Conservation (phyloP, 2,329 filamentous ascomycete species). For the Plenodomus biglobosus region DNA sequence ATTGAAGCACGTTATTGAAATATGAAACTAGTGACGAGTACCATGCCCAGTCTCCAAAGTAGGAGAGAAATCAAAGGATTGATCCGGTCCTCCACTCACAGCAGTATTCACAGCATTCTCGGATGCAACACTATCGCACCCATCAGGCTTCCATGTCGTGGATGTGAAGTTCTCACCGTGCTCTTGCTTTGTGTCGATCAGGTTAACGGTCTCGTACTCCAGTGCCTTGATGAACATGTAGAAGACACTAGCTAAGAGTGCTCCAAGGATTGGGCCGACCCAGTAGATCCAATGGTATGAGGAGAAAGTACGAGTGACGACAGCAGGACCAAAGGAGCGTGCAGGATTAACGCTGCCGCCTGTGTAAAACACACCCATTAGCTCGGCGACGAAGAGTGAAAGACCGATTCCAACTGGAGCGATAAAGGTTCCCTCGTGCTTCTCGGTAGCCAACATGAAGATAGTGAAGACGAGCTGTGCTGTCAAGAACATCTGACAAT, state of each 20-base stretch:
- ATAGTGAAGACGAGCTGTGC: not conserved
- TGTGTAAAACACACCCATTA: slow-evolving; percentile 52
- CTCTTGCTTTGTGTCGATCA: slow-evolving; percentile 23
- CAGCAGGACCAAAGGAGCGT: slow-evolving; percentile 49
- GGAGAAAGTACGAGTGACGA: slow-evolving; percentile 42
- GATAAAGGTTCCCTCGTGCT: not conserved
- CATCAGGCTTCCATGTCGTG: no score
- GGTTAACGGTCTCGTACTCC: slow-evolving; percentile 21
- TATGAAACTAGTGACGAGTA: no score
- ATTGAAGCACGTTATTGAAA: no score
- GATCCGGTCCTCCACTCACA: not conserved
- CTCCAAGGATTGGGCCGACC: slow-evolving; percentile 10
- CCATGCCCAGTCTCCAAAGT: not conserved
- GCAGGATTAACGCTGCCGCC: slow-evolving; percentile 50
- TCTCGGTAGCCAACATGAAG: not conserved
- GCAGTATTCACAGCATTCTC: slow-evolving; percentile 12
- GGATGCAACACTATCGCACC: no score
- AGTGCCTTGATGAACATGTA: slow-evolving; percentile 50
- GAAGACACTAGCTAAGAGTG: slow-evolving; percentile 50
- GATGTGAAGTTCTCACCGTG: slow-evolving; percentile 4
- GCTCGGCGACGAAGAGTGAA: slow-evolving; percentile 38
- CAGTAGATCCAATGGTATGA: slow-evolving; percentile 53
- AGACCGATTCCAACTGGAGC: not conserved
- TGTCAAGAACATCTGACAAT: slow-evolving; percentile 11
- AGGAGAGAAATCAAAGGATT: not conserved